Evolutionary conservation across 306 rosid species (phyloP), one percentile per base, ranked within the genome.

Genomic region (Potentilla sterilis): DNA sequence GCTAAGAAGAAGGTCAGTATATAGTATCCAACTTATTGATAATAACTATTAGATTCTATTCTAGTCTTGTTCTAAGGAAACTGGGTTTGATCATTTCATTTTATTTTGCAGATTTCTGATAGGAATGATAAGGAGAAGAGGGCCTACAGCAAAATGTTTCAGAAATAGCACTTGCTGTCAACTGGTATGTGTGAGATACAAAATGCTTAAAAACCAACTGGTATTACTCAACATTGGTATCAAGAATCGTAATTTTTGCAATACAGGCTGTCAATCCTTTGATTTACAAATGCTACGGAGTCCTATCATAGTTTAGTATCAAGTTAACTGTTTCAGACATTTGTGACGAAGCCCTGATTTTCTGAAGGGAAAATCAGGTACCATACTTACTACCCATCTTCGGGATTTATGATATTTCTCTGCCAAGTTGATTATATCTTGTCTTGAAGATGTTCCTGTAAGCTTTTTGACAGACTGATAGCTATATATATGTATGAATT

Each of bases 81-180:
- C 43, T 9, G 10, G 5, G 46, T 18, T 71, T 28, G 8, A 49
- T 35, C 12, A 4, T 40, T 21, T 38, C 4, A 18, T 49, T 38
- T 46, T 42, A 49, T 41, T 66, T 14, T 66, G 78, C 96, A 93
- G 96, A 86, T 93, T 62, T 81, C 94, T 63, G 85, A 88, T 82
- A 84, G 98, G 79, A 89, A 69, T 24, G 89, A 93, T 81, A 83
- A 32, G 81, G 96, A 91, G 89, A 89, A 83, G 65, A 86, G 87
- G 74, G 97, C 94, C 44, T 93, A 79, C 63, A 67, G 93, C 88
- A 93, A 86, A 77, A 93, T 93, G 98, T 93, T 93, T 82, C 91
- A 71, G 42, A 6, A 73, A 78, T 87, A 86, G 75, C 84, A 83
- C 66, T 74, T 2, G 77, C 58, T 28, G 67, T 71, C 72, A 46